These are phyloP conservation scores for Naegleria lovaniensis DNA, from an alignment of 208 protist species.

Conservation along the genomic window DNA sequence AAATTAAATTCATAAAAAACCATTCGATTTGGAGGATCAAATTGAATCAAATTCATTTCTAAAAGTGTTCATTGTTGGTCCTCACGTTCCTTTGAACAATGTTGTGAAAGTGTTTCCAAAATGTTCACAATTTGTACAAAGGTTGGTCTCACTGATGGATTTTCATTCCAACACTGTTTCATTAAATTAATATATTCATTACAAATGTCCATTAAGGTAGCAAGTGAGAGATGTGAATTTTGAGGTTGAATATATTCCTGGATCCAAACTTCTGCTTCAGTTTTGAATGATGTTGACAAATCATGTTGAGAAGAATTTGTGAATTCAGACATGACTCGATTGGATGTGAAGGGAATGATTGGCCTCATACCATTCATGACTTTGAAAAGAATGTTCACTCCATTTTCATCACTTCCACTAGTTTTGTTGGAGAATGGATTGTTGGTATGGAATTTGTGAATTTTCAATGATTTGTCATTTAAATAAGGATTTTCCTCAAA, in stretches of 20 bases:
- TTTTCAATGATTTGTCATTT: not conserved
- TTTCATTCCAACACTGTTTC: not conserved
- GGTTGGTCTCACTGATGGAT: not conserved
- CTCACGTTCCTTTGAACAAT: too few species aligned
- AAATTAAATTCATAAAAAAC: too few species aligned
- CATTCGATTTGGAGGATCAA: too few species aligned
- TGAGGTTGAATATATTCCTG: not conserved
- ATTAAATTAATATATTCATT: slow-evolving; percentile 2
- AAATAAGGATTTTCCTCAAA: not conserved
- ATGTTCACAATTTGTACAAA: not conserved
- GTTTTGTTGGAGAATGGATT: not conserved
- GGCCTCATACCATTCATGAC: not conserved
- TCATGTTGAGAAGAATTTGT: too few species aligned
- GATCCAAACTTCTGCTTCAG: not conserved
- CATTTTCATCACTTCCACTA: not conserved
- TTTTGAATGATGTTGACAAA: too few species aligned
- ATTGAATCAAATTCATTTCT: too few species aligned
- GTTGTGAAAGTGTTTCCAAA: too few species aligned
- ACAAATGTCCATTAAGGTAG: not conserved
- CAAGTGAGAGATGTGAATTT: not conserved
- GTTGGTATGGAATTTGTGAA: not conserved
- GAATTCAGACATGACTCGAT: not conserved
- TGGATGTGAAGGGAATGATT: not conserved
- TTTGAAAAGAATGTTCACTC: not conserved
- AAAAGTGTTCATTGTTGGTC: too few species aligned